Conservation (phyloP, 371 early-diverging fungal species). For the Mortierella polycephala region DNA sequence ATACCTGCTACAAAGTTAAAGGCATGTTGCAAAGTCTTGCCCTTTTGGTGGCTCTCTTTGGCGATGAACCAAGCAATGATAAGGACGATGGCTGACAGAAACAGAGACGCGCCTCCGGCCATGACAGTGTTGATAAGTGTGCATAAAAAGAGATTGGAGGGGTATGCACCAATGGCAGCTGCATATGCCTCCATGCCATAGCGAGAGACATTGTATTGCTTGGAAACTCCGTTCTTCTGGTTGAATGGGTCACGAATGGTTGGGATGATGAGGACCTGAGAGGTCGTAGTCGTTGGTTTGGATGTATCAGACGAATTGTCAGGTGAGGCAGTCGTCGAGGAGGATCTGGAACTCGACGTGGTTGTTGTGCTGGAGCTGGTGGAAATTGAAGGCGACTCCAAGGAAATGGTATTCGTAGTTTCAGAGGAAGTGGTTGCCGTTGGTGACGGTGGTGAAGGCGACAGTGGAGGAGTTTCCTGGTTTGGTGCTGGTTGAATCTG, state of each 20-base stretch:
- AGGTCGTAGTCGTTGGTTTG: slow-evolving; percentile 4
- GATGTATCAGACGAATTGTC: background rate
- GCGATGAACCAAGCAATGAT: slow-evolving; percentile 32
- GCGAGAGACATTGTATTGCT: slow-evolving; percentile 40
- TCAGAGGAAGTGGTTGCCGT: background rate
- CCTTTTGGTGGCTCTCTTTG: slow-evolving; percentile 36
- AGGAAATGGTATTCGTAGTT: background rate
- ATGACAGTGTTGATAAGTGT: slow-evolving; percentile 39
- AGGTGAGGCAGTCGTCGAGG: background rate
- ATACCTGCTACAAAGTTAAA: slow-evolving; percentile 47
- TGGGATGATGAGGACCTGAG: slow-evolving; percentile 11
- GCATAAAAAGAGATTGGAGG: slow-evolving; percentile 58
- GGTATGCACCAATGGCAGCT: slow-evolving; percentile 57
- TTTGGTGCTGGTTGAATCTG: background rate
- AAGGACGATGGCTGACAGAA: slow-evolving; percentile 49
- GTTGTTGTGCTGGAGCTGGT: slow-evolving; percentile 8
- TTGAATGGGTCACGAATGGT: slow-evolving; percentile 34
- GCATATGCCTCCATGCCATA: slow-evolving; percentile 59
- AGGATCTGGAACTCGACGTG: slow-evolving; percentile 2
- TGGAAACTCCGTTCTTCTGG: slow-evolving; percentile 3
- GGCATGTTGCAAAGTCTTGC: slow-evolving; percentile 42
- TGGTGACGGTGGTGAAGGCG: background rate
- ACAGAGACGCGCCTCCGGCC: slow-evolving; percentile 41
- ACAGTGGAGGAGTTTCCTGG: background rate
- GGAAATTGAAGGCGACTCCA: slow-evolving; percentile 1